Conservation (phyloP, 129 eudicot genomes). For the Saposhnikovia divaricata region DNA sequence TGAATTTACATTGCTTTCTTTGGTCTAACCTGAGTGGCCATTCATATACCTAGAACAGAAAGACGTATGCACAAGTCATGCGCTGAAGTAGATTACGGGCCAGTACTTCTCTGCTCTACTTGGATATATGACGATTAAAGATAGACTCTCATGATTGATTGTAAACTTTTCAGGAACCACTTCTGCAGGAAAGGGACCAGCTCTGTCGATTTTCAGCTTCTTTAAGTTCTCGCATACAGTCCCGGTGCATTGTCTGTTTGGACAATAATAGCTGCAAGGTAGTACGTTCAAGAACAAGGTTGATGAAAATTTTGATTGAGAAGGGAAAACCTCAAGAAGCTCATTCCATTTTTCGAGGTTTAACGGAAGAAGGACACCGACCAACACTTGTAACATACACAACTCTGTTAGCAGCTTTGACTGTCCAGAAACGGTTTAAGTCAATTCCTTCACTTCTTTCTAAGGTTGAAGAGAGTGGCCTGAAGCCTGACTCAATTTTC, state of each 20-base stretch:
- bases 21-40: background rate
- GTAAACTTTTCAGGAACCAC: slow-evolving; percentile 40
- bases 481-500: slow-evolving; percentile 86
- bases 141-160: background rate
- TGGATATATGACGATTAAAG: background rate
- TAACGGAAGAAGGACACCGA: slow-evolving; percentile 80
- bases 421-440: slow-evolving; percentile 57
- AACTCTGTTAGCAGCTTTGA: slow-evolving; percentile 73
- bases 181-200: slow-evolving; percentile 44
- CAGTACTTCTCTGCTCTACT: background rate
- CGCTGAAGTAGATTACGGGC: background rate
- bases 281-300: slow-evolving; percentile 72
- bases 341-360: slow-evolving; percentile 52
- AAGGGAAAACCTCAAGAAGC: slow-evolving; percentile 68
- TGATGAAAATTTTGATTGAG: slow-evolving; percentile 66
- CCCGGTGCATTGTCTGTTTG: slow-evolving; percentile 49
- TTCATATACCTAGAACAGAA: background rate
- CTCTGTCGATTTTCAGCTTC: slow-evolving; percentile 38
- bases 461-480: slow-evolving; percentile 58
- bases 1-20: background rate
- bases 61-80: background rate
- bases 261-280: slow-evolving; percentile 56
- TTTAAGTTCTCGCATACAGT: slow-evolving; percentile 21
- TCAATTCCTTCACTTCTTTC: slow-evolving; percentile 67
- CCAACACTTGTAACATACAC: slow-evolving; percentile 93